A percentile compares a stretch with the other conserved stretches of the same genome.
phyloP scores from a whole-genome alignment of 1,139 yeast genomes.

The Pichia sp. region DNA sequence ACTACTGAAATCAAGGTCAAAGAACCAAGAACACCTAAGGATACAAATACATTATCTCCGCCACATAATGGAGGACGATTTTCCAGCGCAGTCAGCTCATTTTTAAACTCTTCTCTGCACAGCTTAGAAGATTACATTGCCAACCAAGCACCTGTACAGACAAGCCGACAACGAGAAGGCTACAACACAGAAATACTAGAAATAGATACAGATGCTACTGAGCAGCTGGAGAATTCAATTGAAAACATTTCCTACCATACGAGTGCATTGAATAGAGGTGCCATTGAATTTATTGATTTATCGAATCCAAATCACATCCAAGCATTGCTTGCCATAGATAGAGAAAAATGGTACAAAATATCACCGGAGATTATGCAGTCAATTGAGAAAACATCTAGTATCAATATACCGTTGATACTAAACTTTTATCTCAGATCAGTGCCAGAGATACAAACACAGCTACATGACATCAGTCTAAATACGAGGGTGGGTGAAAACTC shows the following conservation, averaged over 20 bases:
- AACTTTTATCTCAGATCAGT: slow-evolving; percentile 15
- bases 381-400: slow-evolving; percentile 8
- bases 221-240: neutral
- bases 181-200: slow-evolving; percentile 5
- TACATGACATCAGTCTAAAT: neutral
- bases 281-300: slow-evolving; percentile 14
- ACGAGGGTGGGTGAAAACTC: neutral
- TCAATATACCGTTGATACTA: slow-evolving; percentile 10
- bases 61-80: neutral
- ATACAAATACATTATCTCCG: too few relatives aligned
- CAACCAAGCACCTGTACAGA: slow-evolving; percentile 12
- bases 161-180: neutral
- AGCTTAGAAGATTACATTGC: slow-evolving; percentile 15
- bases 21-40: too few relatives aligned
- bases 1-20: neutral
- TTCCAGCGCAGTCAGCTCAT: slow-evolving; percentile 10
- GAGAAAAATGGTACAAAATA: slow-evolving; percentile 1
- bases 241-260: slow-evolving; percentile 3
- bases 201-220: neutral
- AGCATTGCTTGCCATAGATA: neutral
- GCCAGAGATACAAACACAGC: slow-evolving; percentile 11
- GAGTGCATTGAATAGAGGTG: neutral
- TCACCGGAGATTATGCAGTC: slow-evolving; percentile 9
- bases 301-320: slow-evolving; percentile 9
- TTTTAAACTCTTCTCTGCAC: slow-evolving; percentile 14